These are phyloP conservation scores for Malassezia obtusa DNA, from an alignment of 1,284 basidiomycete genomes.

Conservation along the genomic window DNA sequence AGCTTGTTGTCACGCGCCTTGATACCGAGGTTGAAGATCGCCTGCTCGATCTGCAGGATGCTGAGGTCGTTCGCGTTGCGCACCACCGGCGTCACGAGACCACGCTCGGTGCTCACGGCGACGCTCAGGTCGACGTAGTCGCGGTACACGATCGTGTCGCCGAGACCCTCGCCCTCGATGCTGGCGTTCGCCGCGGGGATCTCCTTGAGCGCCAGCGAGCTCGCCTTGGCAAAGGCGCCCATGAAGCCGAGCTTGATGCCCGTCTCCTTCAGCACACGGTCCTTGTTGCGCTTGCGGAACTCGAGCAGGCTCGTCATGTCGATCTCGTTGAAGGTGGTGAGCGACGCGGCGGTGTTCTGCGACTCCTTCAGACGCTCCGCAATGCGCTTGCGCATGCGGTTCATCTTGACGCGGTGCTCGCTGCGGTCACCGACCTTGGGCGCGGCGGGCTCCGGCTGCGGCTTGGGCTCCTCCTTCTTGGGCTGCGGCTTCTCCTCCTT, in stretches of 20 bases:
- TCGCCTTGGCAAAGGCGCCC: conserved; percentile 89
- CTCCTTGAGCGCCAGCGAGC: conserved; percentile 74
- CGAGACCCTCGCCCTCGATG: conserved; percentile 60
- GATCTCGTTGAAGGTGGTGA: conserved; percentile 99
- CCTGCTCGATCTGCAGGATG: conserved; percentile 84
- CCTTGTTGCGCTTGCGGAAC: conserved; percentile 92
- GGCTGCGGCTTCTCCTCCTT: conserved; percentile 49
- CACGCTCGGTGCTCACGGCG: conserved; percentile 94
- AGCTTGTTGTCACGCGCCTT: conserved; percentile 94
- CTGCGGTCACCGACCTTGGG: conserved; percentile 53
- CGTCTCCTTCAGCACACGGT: conserved; percentile 77
- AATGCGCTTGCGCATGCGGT: conserved; percentile 80
- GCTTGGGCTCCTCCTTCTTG: conserved; percentile 37
- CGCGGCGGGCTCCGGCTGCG: conserved; percentile 15
- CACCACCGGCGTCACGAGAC: conserved; percentile 90
- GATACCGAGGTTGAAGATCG: conserved; percentile 77
- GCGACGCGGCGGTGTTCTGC: conserved; percentile 88
- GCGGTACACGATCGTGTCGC: conserved; percentile 85
- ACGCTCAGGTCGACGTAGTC: conserved; percentile 63
- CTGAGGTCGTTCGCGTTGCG: conserved; percentile 78
- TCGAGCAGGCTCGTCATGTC: conserved; percentile 95
- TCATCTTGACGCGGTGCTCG: conserved; percentile 67
- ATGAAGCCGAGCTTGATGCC: conserved; percentile 98
- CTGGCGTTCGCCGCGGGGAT: conserved; percentile 89
- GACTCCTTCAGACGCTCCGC: conserved; percentile 96